phyloP scores from a whole-genome alignment of 1,284 basidiomycete genomes.

The Earliella scabrosa region DNA sequence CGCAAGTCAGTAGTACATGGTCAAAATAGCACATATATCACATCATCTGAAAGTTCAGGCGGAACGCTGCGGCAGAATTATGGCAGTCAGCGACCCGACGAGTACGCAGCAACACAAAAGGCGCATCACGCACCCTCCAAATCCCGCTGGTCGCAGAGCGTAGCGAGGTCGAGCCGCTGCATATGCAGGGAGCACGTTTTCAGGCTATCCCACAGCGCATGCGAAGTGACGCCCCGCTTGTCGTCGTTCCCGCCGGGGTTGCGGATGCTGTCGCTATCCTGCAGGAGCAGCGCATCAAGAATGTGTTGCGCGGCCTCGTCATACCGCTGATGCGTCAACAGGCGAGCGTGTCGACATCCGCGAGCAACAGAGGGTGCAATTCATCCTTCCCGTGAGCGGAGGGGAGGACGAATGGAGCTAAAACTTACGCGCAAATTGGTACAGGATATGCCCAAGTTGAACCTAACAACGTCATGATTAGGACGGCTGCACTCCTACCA shows the following conservation, averaged over 20 bases:
- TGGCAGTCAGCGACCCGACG: background rate
- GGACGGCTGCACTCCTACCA: background rate
- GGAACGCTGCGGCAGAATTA: conserved; percentile 24
- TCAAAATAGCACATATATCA: background rate
- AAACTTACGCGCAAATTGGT: conserved; percentile 81
- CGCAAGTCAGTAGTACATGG: background rate
- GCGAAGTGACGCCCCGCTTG: conserved; percentile 73
- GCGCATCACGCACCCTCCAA: conserved; percentile 63
- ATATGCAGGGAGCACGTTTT: conserved; percentile 81
- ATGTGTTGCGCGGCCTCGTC: conserved; percentile 86
- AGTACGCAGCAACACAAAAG: background rate
- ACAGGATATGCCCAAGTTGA: conserved; percentile 91
- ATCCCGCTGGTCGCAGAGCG: conserved; percentile 70
- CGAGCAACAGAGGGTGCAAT: background rate
- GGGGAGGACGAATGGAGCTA: background rate
- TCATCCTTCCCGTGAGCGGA: background rate
- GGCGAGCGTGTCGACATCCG: background rate
- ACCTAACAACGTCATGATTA: conserved; percentile 47
- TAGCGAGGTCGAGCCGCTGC: conserved; percentile 74
- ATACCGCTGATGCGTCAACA: conserved; percentile 56
- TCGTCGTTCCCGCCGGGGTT: conserved; percentile 52
- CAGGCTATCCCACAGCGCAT: conserved; percentile 84
- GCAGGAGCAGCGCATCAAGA: conserved; percentile 83
- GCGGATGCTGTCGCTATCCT: conserved; percentile 76
- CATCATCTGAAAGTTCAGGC: conserved; percentile 29